Conservation (phyloP, 139 green algal genomes). For the Parachlorella kessleri region DNA sequence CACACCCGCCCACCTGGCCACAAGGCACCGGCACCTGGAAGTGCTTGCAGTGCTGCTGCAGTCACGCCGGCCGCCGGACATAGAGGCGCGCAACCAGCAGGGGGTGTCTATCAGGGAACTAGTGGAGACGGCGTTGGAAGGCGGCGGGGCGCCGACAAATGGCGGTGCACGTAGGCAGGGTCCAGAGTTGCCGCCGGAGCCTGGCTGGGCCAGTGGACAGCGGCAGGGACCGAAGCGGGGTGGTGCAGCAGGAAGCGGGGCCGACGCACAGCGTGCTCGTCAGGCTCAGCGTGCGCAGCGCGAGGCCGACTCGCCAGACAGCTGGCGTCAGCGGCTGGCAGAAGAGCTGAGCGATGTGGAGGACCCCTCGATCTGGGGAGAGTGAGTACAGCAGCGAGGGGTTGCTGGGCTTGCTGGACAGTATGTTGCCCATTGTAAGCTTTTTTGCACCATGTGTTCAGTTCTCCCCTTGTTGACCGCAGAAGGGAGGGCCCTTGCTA, state of each 20-base stretch:
- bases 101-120: slow-evolving; percentile 40
- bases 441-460: no score
- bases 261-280: no score
- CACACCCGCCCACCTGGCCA: slow-evolving; percentile 56
- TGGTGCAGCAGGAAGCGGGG: no score
- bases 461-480: no score
- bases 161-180: neutral
- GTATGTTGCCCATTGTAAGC: no score
- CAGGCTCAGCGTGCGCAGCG: neutral
- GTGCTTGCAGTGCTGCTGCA: slow-evolving; percentile 18
- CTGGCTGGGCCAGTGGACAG: no score
- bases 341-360: slow-evolving; percentile 19
- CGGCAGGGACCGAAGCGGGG: no score
- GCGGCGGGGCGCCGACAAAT: neutral
- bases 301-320: neutral
- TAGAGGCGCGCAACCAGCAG: slow-evolving; percentile 25
- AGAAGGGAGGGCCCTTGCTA: no score
- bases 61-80: slow-evolving; percentile 16
- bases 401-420: no score
- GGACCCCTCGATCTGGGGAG: slow-evolving; percentile 22
- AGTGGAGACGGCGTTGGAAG: slow-evolving; percentile 11
- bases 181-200: neutral
- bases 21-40: slow-evolving; percentile 36
- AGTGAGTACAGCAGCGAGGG: slow-evolving; percentile 28
- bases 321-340: neutral